Evolutionary conservation across 768 basidiomycete species (phyloP).

Genomic region (Sarcomyxa edulis): DNA sequence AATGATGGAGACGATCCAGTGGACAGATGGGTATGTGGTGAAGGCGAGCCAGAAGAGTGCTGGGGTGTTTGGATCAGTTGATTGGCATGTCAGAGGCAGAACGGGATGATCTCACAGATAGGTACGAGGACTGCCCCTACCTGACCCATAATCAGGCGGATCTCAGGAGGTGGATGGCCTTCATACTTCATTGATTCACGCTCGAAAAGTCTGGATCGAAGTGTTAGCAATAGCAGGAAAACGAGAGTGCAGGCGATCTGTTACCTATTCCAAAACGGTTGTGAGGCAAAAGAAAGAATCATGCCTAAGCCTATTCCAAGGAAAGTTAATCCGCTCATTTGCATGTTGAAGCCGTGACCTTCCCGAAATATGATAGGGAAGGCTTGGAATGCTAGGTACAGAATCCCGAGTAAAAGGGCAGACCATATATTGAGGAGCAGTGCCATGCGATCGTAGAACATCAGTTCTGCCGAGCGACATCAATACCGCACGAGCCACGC

Average conservation of each 20-base stretch:
- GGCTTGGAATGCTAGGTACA: constrained; percentile 63
- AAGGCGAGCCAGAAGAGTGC: constrained; percentile 64
- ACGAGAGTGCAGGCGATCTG: not conserved
- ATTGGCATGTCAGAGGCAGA: constrained; percentile 47
- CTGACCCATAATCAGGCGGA: constrained; percentile 59
- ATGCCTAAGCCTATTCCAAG: constrained; percentile 59
- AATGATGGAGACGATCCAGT: constrained; percentile 64
- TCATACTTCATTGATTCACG: constrained; percentile 30
- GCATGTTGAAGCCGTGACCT: constrained; percentile 42
- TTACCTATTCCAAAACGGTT: constrained; percentile 56
- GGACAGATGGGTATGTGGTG: constrained; percentile 40
- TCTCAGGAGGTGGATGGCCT: constrained; percentile 58
- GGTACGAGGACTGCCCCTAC: constrained; percentile 62
- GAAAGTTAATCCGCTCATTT: constrained; percentile 51
- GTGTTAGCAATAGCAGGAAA: not conserved
- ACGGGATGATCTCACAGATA: constrained; percentile 36
- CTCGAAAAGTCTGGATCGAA: constrained; percentile 25
- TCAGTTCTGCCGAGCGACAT: constrained; percentile 43
- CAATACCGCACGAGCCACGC: not conserved
- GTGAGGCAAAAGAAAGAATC: constrained; percentile 38
- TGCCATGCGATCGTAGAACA: constrained; percentile 68
- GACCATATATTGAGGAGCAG: constrained; percentile 70
- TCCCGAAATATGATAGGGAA: constrained; percentile 49
- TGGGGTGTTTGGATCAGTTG: constrained; percentile 27
- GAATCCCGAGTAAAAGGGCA: constrained; percentile 50